Base-by-base conservation (phyloP, 108 stramenopile species). In the Cyclotella choctawhatcheeana region DNA sequence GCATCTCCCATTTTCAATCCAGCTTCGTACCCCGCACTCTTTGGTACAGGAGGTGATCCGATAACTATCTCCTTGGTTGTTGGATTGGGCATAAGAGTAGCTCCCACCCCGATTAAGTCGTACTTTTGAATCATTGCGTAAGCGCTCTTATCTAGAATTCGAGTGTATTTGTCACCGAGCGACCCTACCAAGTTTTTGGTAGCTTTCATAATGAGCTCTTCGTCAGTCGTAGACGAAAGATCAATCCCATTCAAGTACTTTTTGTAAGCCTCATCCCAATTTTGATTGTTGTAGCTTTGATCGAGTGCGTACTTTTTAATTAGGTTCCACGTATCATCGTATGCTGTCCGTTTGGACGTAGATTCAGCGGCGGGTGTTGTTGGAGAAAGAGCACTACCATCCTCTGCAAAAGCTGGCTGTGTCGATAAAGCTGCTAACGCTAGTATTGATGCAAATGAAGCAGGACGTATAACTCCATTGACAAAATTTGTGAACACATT, bases 81-180 rank as follows among this genome's bases (percentile, higher is more conserved):
- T 1, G 59, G 64, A 64, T 88, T 84, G 0, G 90, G 91, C 87
- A 91, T 90, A 22, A 94, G 76, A 37, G 89, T 94, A 10, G 84
- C 92, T 16, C 93, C 96, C 3, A 96, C 90, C 3, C 96, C 96
- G 64, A 94, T 90, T 51, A 93, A 64, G 65, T 94, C 96, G 70
- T 76, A 96, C 50, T 90, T 93, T 77, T 93, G 90, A 64, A 94
- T 93, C 32, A 78, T 76, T 1, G 85, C 56, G 62, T 94, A 93
- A 35, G 79, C 74, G 12, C 83, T 69, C 44, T 47, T 68, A 45
- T 87, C 85, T 18, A 96, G 48, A 22, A 93, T 48, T 14, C 93
- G 81, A 3, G 93, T 85, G 73, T 94, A 96, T 44, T 87, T 89
- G 77, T 96, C 96, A 1, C 82, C 86, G 20, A 96, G 71, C 30